A percentile compares a stretch with the other conserved stretches of the same genome.
These are phyloP conservation scores for Aspergillus viridinutans DNA, from an alignment of 2,329 filamentous ascomycete species.

Conservation along the genomic window DNA sequence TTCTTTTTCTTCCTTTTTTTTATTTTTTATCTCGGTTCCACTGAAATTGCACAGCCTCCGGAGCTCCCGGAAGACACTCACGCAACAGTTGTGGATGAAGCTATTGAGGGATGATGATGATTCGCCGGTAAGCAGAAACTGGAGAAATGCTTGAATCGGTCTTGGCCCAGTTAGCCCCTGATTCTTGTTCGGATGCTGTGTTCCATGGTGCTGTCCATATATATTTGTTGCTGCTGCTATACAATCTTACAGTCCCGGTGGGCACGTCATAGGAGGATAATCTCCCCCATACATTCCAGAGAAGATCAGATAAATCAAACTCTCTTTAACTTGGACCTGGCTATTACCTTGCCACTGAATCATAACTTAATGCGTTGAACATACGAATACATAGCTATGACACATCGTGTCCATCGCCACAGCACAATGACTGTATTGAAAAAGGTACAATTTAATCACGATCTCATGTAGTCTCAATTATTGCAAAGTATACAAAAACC, in stretches of 20 bases:
- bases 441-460: not conserved
- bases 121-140: not conserved
- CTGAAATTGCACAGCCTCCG: slow-evolving; percentile 20
- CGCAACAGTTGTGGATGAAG: not conserved
- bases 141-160: not conserved
- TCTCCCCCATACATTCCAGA: not conserved
- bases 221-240: not conserved
- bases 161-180: not conserved
- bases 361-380: not conserved
- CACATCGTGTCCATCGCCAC: not conserved
- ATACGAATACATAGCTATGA: not conserved
- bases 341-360: not conserved
- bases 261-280: not conserved
- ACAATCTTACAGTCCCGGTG: too few species aligned
- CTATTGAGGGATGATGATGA: not conserved
- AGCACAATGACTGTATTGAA: too few species aligned
- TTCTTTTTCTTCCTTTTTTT: not conserved
- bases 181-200: not conserved
- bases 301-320: not conserved
- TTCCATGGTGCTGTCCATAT: not conserved
- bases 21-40: not conserved
- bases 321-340: not conserved
- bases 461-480: not conserved
- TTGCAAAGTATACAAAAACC: not conserved
- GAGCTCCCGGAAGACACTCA: slow-evolving; percentile 8